Conservation (phyloP, 352 stramenopile species). For the Globisporangium polare region DNA sequence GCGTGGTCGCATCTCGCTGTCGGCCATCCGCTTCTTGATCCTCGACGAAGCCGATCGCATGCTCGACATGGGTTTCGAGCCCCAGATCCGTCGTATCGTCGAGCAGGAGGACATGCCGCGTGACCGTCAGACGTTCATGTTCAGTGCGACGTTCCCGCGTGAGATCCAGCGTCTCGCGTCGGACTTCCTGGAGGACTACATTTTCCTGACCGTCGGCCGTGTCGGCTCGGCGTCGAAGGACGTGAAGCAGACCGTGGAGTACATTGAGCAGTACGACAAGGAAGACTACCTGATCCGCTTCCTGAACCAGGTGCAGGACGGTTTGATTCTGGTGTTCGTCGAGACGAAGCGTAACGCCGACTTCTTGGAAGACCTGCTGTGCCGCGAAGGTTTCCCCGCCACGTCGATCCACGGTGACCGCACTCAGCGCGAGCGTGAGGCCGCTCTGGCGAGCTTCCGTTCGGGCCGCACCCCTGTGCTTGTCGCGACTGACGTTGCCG, state of each 20-base stretch:
- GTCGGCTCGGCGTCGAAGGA: slow-evolving; percentile 97
- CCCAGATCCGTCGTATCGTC: slow-evolving; percentile 98
- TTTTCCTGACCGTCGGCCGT: slow-evolving; percentile 98
- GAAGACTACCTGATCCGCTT: slow-evolving; percentile 95
- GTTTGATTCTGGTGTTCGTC: slow-evolving; percentile 97
- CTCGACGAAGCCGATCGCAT: slow-evolving; percentile 99
- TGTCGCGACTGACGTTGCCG: slow-evolving; percentile 98
- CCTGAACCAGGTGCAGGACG: slow-evolving; percentile 90
- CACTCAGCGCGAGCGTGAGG: slow-evolving; percentile 93
- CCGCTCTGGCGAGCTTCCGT: slow-evolving; percentile 91
- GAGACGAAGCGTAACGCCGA: slow-evolving; percentile 98
- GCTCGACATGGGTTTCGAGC: slow-evolving; percentile 99
- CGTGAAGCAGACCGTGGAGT: slow-evolving; percentile 97
- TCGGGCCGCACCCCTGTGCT: slow-evolving; percentile 91
- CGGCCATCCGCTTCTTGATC: slow-evolving; percentile 92
- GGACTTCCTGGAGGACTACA: slow-evolving; percentile 98
- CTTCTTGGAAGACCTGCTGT: slow-evolving; percentile 95
- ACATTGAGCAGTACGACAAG: slow-evolving; percentile 97
- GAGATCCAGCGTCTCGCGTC: slow-evolving; percentile 95
- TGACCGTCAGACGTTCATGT: slow-evolving; percentile 99
- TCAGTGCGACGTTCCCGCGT: slow-evolving; percentile 98
- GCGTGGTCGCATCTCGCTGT: slow-evolving; percentile 89
- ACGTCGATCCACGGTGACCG: slow-evolving; percentile 98
- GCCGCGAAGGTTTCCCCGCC: slow-evolving; percentile 86
- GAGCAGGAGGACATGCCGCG: slow-evolving; percentile 96